Evolutionary conservation across 176 grass and related monocot genomes (phyloP).

Genomic region (Hsuehochloa calcarea): DNA sequence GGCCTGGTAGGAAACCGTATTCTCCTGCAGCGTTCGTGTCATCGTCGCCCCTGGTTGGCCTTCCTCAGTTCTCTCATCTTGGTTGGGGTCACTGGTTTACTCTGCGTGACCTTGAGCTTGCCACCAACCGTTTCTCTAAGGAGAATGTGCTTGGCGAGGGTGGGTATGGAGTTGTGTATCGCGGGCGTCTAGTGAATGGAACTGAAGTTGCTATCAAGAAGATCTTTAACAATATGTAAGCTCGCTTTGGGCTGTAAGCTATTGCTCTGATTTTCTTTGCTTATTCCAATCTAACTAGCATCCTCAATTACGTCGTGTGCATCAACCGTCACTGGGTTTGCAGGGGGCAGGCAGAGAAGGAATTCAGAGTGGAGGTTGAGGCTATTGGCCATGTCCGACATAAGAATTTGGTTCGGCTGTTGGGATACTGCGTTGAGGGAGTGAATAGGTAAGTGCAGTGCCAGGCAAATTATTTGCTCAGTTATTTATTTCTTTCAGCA

Average conservation of each 20-base stretch:
- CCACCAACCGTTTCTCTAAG: conserved; percentile 83
- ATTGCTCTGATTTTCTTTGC: background rate
- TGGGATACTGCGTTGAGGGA: conserved; percentile 97
- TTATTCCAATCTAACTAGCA: background rate
- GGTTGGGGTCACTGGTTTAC: conserved; percentile 99
- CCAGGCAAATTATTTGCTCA: background rate
- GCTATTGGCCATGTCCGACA: conserved; percentile 98
- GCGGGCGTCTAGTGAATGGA: conserved; percentile 76
- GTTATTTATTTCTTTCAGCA: background rate
- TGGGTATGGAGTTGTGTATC: conserved; percentile 91
- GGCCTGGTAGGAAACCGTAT: conserved; percentile 52
- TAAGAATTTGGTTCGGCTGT: conserved; percentile 89
- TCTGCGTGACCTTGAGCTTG: conserved; percentile 80
- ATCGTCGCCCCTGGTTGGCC: conserved; percentile 76
- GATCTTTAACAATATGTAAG: conserved; percentile 96
- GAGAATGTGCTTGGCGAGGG: conserved; percentile 97
- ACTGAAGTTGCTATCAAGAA: conserved; percentile 92
- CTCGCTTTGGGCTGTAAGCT: conserved; percentile 11
- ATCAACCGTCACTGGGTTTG: conserved; percentile 12
- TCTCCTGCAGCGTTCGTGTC: conserved; percentile 58
- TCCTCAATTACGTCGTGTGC: background rate
- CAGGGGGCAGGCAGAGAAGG: conserved; percentile 96
- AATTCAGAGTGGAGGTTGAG: conserved; percentile 98
- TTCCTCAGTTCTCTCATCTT: conserved; percentile 94
- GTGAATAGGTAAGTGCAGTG: conserved; percentile 71